phyloP scores from a whole-genome alignment of 495 filamentous ascomycete genomes.

The Xylaria telfairii region DNA sequence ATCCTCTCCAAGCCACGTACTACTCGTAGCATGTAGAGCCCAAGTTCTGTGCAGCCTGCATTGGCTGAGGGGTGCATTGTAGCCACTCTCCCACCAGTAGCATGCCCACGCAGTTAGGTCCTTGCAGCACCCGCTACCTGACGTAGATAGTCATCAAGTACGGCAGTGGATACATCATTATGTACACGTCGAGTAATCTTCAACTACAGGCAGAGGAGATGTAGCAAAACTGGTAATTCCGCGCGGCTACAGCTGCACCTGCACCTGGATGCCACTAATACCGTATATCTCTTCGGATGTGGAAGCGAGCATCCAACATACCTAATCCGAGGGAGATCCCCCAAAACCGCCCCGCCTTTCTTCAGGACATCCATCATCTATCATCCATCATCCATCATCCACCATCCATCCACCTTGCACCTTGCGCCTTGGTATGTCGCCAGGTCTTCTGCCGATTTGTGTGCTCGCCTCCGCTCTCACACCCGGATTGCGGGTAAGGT shows the following conservation, averaged over 20 bases:
- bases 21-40: too few relatives aligned
- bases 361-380: not conserved
- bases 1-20: constrained; percentile 13
- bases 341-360: not conserved
- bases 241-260: constrained; percentile 6
- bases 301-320: not conserved
- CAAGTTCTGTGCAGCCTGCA: constrained; percentile 21
- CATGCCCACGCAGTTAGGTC: constrained; percentile 11
- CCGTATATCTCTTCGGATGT: not conserved
- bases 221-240: not conserved
- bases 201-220: not conserved
- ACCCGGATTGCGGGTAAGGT: too few relatives aligned
- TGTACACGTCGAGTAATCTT: not conserved
- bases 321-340: not conserved
- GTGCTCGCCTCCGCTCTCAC: not conserved
- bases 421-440: not conserved
- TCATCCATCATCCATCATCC: not conserved
- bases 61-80: constrained; percentile 24
- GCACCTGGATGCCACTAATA: not conserved
- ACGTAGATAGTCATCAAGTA: not conserved
- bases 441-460: not conserved
- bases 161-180: not conserved
- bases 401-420: not conserved
- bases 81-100: constrained; percentile 18
- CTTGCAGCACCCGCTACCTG: constrained; percentile 15